Percentiles rank a stretch among this genome's conserved stretches.
These are phyloP conservation scores for Xylaria bambusicola DNA, from an alignment of 495 filamentous ascomycete genomes.

Conservation along the genomic window DNA sequence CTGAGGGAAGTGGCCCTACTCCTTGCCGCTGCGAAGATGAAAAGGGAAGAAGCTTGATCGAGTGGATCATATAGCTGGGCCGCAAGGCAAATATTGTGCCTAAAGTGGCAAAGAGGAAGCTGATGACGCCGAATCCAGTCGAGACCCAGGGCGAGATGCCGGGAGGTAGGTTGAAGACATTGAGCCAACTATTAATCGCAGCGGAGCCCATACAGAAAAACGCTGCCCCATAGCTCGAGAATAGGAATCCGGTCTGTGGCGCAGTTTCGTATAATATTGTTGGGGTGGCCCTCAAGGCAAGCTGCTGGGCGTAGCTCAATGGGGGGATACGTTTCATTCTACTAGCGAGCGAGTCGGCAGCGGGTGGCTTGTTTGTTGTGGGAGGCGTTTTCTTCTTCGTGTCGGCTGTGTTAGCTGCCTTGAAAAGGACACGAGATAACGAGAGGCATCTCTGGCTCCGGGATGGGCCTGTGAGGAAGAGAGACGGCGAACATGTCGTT, in stretches of 20 bases:
- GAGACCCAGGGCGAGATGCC: slow-evolving; percentile 47
- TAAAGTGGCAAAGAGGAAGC: slow-evolving; percentile 45
- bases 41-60: slow-evolving; percentile 44
- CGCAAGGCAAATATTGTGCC: slow-evolving; percentile 50
- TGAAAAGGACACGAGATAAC: background rate
- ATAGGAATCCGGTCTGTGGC: slow-evolving; percentile 60
- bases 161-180: slow-evolving; percentile 44
- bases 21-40: slow-evolving; percentile 2
- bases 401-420: background rate
- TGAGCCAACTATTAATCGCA: slow-evolving; percentile 54
- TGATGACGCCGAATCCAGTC: slow-evolving; percentile 44
- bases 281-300: slow-evolving; percentile 43
- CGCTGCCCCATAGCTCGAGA: slow-evolving; percentile 57
- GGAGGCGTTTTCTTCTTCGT: background rate
- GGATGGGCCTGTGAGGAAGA: background rate
- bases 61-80: slow-evolving; percentile 41
- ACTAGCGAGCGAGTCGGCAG: background rate
- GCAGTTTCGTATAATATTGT: slow-evolving; percentile 62
- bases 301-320: slow-evolving; percentile 40
- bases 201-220: slow-evolving; percentile 61
- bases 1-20: background rate
- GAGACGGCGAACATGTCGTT: background rate
- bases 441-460: slow-evolving; percentile 1
- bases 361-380: background rate
- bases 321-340: background rate